Evolutionary conservation across 1,284 basidiomycete genomes (phyloP).

Genomic region (Cutaneotrichosporon sp.): DNA sequence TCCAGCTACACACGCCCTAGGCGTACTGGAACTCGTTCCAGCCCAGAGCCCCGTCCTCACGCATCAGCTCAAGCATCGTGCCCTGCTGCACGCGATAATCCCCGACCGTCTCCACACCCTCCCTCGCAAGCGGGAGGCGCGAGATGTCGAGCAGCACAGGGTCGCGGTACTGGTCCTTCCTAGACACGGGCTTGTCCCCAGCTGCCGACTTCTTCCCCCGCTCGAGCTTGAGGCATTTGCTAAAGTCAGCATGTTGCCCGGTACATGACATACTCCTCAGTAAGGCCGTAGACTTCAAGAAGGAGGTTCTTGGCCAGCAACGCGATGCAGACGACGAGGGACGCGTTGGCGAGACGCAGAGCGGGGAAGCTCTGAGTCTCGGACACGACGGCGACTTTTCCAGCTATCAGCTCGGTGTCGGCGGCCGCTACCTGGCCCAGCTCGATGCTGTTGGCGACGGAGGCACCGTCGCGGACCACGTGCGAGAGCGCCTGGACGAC

Average conservation of each 20-base stretch:
- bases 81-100: slow-evolving; percentile 38
- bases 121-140: slow-evolving; percentile 28
- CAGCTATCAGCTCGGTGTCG: slow-evolving; percentile 27
- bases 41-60: slow-evolving; percentile 34
- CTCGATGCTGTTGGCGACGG: slow-evolving; percentile 56
- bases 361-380: slow-evolving; percentile 30
- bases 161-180: slow-evolving; percentile 29
- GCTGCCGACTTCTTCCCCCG: slow-evolving; percentile 81
- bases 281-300: slow-evolving; percentile 70
- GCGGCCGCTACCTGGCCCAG: slow-evolving; percentile 33
- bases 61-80: slow-evolving; percentile 30
- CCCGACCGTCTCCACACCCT: slow-evolving; percentile 32
- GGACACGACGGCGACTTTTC: slow-evolving; percentile 24
- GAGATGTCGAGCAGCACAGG: slow-evolving; percentile 20
- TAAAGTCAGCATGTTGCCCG: slow-evolving; percentile 38
- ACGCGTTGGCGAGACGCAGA: slow-evolving; percentile 48
- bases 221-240: slow-evolving; percentile 62
- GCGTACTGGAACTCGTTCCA: not conserved
- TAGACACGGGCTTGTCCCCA: slow-evolving; percentile 71
- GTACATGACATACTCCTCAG: slow-evolving; percentile 64
- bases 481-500: slow-evolving; percentile 76
- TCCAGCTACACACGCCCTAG: no score
- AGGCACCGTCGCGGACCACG: slow-evolving; percentile 76
- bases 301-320: slow-evolving; percentile 79
- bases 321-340: slow-evolving; percentile 70